These are phyloP conservation scores for Petrea volubilis DNA, from an alignment of 257 asterid species.

Conservation along the genomic window DNA sequence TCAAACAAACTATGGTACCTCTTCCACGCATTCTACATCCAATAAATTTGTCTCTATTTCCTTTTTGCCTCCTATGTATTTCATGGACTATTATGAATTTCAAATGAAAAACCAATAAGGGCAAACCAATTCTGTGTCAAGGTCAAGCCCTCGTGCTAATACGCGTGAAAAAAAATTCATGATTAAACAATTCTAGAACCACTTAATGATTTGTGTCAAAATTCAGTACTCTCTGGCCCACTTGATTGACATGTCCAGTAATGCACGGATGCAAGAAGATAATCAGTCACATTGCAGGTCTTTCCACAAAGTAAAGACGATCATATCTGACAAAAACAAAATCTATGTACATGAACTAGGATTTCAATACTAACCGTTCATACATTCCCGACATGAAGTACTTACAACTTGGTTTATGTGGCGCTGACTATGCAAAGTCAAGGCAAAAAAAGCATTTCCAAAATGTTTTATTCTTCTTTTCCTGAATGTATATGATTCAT, in stretches of 20 bases:
- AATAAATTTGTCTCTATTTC: conserved; percentile 14
- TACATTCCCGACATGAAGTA: neutral
- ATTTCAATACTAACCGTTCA: neutral
- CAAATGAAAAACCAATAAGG: neutral
- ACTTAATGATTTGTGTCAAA: neutral
- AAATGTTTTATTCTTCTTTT: conserved; percentile 11
- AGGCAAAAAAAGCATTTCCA: neutral
- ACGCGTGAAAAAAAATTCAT: neutral
- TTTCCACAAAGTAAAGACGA: conserved; percentile 1
- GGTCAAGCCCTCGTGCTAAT: neutral
- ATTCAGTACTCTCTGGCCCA: neutral
- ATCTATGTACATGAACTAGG: neutral
- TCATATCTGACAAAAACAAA: neutral
- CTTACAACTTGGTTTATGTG: neutral
- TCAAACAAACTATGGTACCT: conserved; percentile 8
- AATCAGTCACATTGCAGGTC: neutral
- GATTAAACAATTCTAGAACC: neutral
- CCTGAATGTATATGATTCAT: neutral
- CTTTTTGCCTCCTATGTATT: neutral
- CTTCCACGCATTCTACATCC: neutral
- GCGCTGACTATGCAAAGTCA: neutral
- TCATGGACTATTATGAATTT: neutral
- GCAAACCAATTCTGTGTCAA: neutral
- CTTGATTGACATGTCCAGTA: neutral
- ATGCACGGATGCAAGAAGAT: neutral